Evolutionary conservation across 805 yeast species (phyloP).

Genomic region (Yamadazyma tumulicola): DNA sequence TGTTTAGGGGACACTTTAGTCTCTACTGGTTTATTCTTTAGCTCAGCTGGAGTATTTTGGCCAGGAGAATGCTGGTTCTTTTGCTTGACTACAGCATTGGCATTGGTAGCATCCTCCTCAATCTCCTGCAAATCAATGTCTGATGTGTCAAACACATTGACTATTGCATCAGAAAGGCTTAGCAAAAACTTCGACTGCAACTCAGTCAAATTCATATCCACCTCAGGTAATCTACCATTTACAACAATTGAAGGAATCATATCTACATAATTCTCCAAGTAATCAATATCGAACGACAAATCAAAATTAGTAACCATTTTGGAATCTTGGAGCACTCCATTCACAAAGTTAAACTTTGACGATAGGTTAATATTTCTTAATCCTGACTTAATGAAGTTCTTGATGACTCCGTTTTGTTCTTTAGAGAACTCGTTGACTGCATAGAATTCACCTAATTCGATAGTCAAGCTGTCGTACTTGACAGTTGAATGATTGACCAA

Average conservation of each 20-base stretch:
- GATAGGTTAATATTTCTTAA: conserved; percentile 67
- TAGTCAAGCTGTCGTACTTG: conserved; percentile 57
- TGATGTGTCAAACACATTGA: conserved; percentile 48
- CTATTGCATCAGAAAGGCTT: conserved; percentile 52
- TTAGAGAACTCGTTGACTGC: conserved; percentile 57
- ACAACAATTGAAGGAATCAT: conserved; percentile 49
- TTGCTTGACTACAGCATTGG: conserved; percentile 47
- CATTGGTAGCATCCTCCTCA: conserved; percentile 58
- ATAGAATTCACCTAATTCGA: conserved; percentile 79
- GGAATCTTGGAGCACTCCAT: conserved; percentile 45
- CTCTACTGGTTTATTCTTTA: not conserved
- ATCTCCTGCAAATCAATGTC: conserved; percentile 47
- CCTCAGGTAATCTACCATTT: conserved; percentile 57
- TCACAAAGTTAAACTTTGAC: conserved; percentile 53
- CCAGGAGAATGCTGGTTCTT: conserved; percentile 10
- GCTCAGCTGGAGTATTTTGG: not conserved
- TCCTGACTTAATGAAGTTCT: conserved; percentile 65
- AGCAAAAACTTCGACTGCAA: conserved; percentile 59
- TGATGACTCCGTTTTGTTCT: conserved; percentile 15
- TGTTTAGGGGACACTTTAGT: conserved; percentile 20
- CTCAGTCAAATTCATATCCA: conserved; percentile 67
- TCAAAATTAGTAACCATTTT: conserved; percentile 68
- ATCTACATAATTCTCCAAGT: conserved; percentile 38
- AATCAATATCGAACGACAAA: conserved; percentile 55
- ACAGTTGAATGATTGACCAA: conserved; percentile 14